Conservation (phyloP, 1,284 basidiomycete species). For the Cronartium quercuum region DNA sequence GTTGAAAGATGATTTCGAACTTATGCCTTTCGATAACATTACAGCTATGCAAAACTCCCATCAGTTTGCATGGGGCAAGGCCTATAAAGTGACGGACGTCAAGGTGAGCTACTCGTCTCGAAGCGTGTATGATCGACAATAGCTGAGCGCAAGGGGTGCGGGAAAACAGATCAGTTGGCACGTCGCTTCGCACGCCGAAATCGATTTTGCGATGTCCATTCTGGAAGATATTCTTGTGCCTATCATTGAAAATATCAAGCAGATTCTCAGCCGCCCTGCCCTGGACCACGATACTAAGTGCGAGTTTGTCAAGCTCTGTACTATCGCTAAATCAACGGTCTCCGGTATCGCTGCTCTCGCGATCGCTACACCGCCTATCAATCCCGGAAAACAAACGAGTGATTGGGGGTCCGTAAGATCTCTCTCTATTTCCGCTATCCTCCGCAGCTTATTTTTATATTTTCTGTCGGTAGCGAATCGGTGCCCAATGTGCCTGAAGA, state of each 20-base stretch:
- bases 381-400: constrained; percentile 13
- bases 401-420: constrained; percentile 30
- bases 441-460: background rate
- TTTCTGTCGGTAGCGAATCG: constrained; percentile 45
- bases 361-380: constrained; percentile 5
- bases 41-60: constrained; percentile 67
- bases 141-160: background rate
- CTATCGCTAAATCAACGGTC: constrained; percentile 7
- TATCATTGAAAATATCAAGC: constrained; percentile 63
- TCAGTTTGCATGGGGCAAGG: constrained; percentile 72
- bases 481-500: constrained; percentile 48
- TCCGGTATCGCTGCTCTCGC: constrained; percentile 22
- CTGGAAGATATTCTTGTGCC: constrained; percentile 65
- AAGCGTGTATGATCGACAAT: background rate
- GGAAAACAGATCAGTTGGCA: constrained; percentile 70
- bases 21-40: background rate
- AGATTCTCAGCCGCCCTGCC: constrained; percentile 49
- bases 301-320: constrained; percentile 33
- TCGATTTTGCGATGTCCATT: constrained; percentile 73
- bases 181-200: constrained; percentile 66
- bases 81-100: constrained; percentile 73
- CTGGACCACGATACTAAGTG: constrained; percentile 33
- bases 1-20: background rate
- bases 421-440: background rate
- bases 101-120: constrained; percentile 46